Conservation (phyloP, 768 basidiomycete genomes). For the Hydnum rufescens region DNA sequence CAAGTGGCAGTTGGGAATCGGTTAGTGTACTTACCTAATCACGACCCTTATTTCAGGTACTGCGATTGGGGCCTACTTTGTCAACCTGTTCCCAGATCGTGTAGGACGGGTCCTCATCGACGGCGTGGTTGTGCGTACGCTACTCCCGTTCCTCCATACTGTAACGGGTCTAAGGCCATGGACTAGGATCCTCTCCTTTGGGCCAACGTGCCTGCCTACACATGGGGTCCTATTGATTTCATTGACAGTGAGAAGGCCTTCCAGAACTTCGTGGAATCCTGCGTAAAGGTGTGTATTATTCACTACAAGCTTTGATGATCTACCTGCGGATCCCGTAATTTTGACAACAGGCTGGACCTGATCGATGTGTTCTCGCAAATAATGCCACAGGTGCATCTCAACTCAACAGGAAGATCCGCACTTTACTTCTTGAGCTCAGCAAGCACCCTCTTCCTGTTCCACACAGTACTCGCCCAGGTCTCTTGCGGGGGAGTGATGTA, state of each 20-base stretch:
- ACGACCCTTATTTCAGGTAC: background rate
- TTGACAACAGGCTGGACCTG: constrained; percentile 15
- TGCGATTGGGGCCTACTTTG: constrained; percentile 17
- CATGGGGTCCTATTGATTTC: constrained; percentile 12
- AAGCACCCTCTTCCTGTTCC: constrained; percentile 16
- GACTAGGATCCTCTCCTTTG: constrained; percentile 15
- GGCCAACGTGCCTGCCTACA: constrained; percentile 12
- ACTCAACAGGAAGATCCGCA: constrained; percentile 13
- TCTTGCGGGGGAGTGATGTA: constrained; percentile 15
- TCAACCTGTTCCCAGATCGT: constrained; percentile 19
- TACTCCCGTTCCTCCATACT: background rate
- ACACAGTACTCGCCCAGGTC: constrained; percentile 13
- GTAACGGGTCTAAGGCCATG: too few relatives aligned
- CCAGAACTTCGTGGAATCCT: constrained; percentile 15
- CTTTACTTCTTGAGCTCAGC: constrained; percentile 13
- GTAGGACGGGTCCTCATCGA: constrained; percentile 17
- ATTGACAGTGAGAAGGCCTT: constrained; percentile 14
- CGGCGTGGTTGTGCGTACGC: constrained; percentile 14
- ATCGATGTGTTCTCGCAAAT: constrained; percentile 14
- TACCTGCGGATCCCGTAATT: background rate
- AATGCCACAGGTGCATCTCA: constrained; percentile 6
- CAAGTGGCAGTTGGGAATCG: constrained; percentile 5
- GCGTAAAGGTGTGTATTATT: constrained; percentile 13
- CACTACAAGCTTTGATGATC: background rate
- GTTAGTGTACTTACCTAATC: background rate